Conservation (phyloP, 495 filamentous ascomycete genomes). For the Talaromyces trachyspermus region DNA sequence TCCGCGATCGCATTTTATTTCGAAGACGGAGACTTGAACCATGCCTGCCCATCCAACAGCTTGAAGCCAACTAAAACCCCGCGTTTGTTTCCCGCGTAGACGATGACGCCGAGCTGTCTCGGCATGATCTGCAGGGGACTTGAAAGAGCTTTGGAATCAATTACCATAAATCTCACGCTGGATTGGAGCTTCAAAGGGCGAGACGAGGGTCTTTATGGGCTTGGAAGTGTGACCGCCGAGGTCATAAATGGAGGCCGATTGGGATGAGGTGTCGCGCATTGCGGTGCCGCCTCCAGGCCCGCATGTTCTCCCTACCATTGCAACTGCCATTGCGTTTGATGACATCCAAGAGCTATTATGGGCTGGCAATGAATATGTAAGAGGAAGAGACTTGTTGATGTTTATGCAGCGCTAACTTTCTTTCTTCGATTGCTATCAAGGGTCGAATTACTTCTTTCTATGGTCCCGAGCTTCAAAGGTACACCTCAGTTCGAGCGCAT, state of each 20-base stretch:
- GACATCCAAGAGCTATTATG: constrained; percentile 81
- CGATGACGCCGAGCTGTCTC: constrained; percentile 1
- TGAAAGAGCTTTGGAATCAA: neutral
- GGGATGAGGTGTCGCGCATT: constrained; percentile 61
- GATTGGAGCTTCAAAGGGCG: neutral
- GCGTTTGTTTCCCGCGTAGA: constrained; percentile 4
- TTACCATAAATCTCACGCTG: no score
- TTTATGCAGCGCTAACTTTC: no score
- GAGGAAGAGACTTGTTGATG: constrained; percentile 16
- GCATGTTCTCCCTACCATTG: constrained; percentile 55
- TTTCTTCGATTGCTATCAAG: constrained; percentile 41
- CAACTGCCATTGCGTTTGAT: constrained; percentile 77
- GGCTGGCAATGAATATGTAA: constrained; percentile 83
- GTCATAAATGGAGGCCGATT: constrained; percentile 40
- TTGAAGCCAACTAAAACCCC: constrained; percentile 4
- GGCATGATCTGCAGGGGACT: neutral
- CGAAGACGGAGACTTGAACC: no score
- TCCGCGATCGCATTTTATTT: no score
- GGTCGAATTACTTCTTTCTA: constrained; percentile 82
- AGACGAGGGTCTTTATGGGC: no score
- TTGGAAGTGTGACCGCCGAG: neutral
- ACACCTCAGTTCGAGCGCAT: constrained; percentile 72
- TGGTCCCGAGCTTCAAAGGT: constrained; percentile 67
- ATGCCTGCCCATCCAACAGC: neutral
- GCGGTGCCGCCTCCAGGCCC: constrained; percentile 58